Evolutionary conservation across 1,139 yeast genomes (phyloP), one percentile per base, ranked within the genome.

Genomic region (Arxiozyma heterogenica): DNA sequence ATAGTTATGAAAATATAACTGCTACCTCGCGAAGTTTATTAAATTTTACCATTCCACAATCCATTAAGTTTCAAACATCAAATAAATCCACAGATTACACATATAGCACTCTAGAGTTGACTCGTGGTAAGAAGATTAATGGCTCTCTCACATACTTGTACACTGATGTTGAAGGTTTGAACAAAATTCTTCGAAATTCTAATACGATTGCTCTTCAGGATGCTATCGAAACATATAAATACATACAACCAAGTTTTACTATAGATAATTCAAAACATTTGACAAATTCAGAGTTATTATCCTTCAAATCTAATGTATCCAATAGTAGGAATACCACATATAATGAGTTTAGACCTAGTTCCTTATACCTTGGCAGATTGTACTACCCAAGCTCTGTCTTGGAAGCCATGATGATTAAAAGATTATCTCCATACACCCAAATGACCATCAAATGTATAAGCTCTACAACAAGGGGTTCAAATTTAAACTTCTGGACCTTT

Each of bases 121-220:
- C 88, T 41, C 87, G 86, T 60, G 72, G 79, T 47, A 84, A 83
- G 46, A 71, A 79, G 8, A 80, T 93, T 51, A 84, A 84, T 64
- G 98, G 98, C 0, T 86, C 96, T 0, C 67, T 91, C 43, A 84
- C 96, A 0, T 93, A 91, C 65, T 69, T 91, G 22, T 90, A 86
- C 68, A 79, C 93, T 4, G 63, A 64, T 41, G 81, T 91, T 0
- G 47, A 34, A 15, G 51, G 51, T 22, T 12, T 49, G 12, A 20
- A 49, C 15, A 30, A 11, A 21, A 41, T 46, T 15, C 42, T 46
- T 20, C 49, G 20, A 46, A 78, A 83, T 0, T 79, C 93, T 2
- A 73, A 72, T 21, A 73, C 75, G 27, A 71, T 86, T 3, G 76
- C 84, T 1, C 73, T 91, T 25, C 89, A 84, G 58, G 83, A 83